phyloP scores from a whole-genome alignment of 2,329 filamentous ascomycete genomes.

The Penicillium sp. region DNA sequence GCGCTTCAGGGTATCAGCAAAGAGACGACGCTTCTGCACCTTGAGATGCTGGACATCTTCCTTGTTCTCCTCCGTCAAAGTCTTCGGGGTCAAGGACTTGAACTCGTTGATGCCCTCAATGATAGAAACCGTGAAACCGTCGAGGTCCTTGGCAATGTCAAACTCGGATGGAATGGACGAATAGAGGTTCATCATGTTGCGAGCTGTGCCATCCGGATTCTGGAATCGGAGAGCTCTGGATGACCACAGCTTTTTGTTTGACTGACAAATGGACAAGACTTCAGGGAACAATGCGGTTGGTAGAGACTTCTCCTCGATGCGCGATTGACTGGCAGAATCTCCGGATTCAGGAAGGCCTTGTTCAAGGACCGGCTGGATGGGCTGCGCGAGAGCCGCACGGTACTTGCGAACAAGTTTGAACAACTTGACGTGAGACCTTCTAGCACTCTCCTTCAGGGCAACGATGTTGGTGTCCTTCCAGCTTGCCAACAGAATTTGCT shows the following conservation, averaged over 20 bases:
- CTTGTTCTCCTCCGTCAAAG: constrained; percentile 87
- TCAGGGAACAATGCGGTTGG: constrained; percentile 36
- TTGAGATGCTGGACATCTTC: constrained; percentile 85
- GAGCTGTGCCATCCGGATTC: constrained; percentile 71
- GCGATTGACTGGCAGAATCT: constrained; percentile 33
- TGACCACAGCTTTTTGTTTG: constrained; percentile 41
- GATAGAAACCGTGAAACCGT: constrained; percentile 72
- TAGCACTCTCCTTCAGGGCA: constrained; percentile 84
- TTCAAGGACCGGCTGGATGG: constrained; percentile 67
- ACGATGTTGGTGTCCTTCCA: constrained; percentile 99
- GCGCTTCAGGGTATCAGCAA: constrained; percentile 83
- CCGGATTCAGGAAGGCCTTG: constrained; percentile 44
- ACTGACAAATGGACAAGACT: constrained; percentile 42
- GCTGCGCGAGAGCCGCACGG: constrained; percentile 75
- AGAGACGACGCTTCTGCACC: constrained; percentile 84
- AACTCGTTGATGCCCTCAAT: constrained; percentile 73
- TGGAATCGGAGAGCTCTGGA: constrained; percentile 69
- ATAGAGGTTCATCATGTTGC: constrained; percentile 73
- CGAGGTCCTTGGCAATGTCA: constrained; percentile 65
- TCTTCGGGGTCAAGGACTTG: constrained; percentile 79
- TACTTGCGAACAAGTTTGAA: constrained; percentile 93
- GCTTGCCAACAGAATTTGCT: constrained; percentile 89
- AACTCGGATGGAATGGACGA: constrained; percentile 59
- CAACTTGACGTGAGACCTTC: constrained; percentile 87
- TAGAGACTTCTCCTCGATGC: constrained; percentile 18